Conservation (phyloP, 2,329 filamentous ascomycete species). For the Neobulgaria alba region DNA sequence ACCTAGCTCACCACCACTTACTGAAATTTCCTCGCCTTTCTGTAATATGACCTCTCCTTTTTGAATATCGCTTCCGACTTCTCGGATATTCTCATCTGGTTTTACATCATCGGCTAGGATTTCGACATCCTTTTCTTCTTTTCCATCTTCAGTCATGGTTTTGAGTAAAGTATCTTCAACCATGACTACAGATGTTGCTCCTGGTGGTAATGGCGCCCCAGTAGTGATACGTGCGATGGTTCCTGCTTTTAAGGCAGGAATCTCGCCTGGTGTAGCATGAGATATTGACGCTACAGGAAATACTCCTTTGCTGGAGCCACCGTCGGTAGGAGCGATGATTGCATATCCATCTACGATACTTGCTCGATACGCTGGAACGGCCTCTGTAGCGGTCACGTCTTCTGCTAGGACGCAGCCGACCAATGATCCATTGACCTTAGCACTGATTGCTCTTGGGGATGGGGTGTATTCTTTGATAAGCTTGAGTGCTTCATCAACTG, state of each 20-base stretch:
- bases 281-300: slow-evolving; percentile 85
- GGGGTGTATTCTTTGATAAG: slow-evolving; percentile 70
- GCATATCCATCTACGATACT: slow-evolving; percentile 98
- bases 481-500: slow-evolving; percentile 70
- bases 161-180: slow-evolving; percentile 85
- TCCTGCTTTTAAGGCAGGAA: slow-evolving; percentile 56
- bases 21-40: slow-evolving; percentile 74
- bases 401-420: slow-evolving; percentile 75
- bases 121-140: slow-evolving; percentile 81
- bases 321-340: slow-evolving; percentile 56
- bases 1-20: slow-evolving; percentile 84
- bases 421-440: slow-evolving; percentile 54
- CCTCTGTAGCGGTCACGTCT: slow-evolving; percentile 70
- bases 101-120: slow-evolving; percentile 71
- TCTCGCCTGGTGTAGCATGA: slow-evolving; percentile 69
- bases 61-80: slow-evolving; percentile 80
- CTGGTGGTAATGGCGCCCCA: slow-evolving; percentile 79
- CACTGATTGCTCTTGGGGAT: slow-evolving; percentile 43
- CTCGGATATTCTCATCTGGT: slow-evolving; percentile 78
- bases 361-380: slow-evolving; percentile 86
- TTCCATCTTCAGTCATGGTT: slow-evolving; percentile 66
- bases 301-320: slow-evolving; percentile 57
- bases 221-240: slow-evolving; percentile 89
- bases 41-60: slow-evolving; percentile 60
- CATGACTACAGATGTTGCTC: slow-evolving; percentile 89